Conservation (phyloP, 495 filamentous ascomycete species). For the Lasiosphaeria ovina region DNA sequence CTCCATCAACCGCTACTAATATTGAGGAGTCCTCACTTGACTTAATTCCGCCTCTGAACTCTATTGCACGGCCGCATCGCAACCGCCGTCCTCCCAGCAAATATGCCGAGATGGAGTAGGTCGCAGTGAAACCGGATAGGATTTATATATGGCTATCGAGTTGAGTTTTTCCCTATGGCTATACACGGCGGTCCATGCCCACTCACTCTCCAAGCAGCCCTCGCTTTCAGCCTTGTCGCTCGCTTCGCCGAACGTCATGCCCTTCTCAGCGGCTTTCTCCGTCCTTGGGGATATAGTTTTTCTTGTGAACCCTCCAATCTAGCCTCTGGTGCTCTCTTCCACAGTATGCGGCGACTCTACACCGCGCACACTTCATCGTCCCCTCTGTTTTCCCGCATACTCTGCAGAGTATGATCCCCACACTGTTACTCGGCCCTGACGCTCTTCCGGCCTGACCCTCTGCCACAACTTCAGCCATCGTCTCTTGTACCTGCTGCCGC, state of each 20-base stretch:
- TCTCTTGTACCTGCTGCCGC: neutral
- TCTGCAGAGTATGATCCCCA: neutral
- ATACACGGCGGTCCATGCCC: too few relatives aligned
- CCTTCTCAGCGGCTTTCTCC: neutral
- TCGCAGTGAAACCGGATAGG: too few relatives aligned
- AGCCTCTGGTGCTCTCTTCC: neutral
- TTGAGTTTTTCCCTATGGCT: too few relatives aligned
- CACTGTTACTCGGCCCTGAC: neutral
- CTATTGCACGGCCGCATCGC: conserved; percentile 3
- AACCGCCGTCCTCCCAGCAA: conserved; percentile 1
- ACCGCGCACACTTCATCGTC: neutral
- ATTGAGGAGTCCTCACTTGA: neutral
- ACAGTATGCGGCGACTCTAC: neutral
- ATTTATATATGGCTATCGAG: too few relatives aligned
- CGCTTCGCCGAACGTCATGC: neutral
- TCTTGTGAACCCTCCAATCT: neutral
- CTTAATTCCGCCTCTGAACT: neutral
- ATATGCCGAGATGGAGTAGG: neutral
- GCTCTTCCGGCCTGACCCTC: neutral
- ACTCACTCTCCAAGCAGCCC: too few relatives aligned
- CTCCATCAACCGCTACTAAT: conserved; percentile 5
- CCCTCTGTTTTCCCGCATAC: neutral
- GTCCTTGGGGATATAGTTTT: neutral
- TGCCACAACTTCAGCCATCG: neutral
- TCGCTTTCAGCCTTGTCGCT: neutral